Percentiles rank a stretch among this genome's conserved stretches.
phyloP scores from a whole-genome alignment of 2,329 filamentous ascomycete species.

The Lanzia echinophila region DNA sequence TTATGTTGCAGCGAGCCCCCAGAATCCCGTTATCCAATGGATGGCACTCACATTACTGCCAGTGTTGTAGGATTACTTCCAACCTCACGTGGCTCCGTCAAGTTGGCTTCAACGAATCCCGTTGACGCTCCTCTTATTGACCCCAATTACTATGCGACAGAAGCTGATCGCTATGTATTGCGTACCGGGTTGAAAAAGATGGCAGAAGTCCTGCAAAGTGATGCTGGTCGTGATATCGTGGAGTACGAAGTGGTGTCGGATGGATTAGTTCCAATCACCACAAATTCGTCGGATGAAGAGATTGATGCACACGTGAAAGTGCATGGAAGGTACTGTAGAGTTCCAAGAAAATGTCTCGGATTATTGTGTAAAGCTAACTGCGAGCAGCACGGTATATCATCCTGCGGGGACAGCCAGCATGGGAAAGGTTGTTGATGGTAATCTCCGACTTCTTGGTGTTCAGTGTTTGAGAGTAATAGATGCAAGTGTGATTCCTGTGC shows the following conservation, averaged over 20 bases:
- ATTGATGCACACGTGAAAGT: slow-evolving; percentile 40
- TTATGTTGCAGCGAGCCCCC: not conserved
- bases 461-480: slow-evolving; percentile 17
- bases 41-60: slow-evolving; percentile 12
- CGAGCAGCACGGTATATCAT: slow-evolving; percentile 36
- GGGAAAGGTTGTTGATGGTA: slow-evolving; percentile 36
- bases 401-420: slow-evolving; percentile 49
- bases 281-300: slow-evolving; percentile 36
- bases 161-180: slow-evolving; percentile 10
- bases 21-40: slow-evolving; percentile 5
- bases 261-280: slow-evolving; percentile 31
- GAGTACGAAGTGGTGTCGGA: slow-evolving; percentile 6
- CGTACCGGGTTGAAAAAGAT: slow-evolving; percentile 7
- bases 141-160: slow-evolving; percentile 15
- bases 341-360: not conserved
- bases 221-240: slow-evolving; percentile 25
- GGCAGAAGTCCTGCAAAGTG: not conserved
- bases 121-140: slow-evolving; percentile 10
- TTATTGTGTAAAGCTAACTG: slow-evolving; percentile 8
- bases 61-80: slow-evolving; percentile 8
- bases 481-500: slow-evolving; percentile 3
- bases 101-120: slow-evolving; percentile 3
- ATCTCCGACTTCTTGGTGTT: slow-evolving; percentile 15
- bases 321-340: not conserved
- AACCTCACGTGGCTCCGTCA: slow-evolving; percentile 13